Percentiles rank a stretch among this genome's conserved stretches.
Conservation (phyloP, 352 stramenopile genomes). For the Thalassiosira livingstoniorum region DNA sequence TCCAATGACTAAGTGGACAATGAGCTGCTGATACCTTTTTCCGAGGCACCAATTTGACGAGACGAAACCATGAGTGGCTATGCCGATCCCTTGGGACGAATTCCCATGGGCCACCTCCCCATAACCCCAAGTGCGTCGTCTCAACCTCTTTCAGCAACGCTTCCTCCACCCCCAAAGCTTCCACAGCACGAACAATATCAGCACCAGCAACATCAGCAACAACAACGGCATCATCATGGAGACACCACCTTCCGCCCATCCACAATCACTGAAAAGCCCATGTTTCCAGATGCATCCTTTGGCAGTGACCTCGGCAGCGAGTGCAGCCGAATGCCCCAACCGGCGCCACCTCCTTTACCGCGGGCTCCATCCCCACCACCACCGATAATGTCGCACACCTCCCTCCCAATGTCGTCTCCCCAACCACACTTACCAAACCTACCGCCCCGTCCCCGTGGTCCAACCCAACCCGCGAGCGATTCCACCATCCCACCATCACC, state of each 20-base stretch:
- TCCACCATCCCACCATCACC: slow-evolving; percentile 2
- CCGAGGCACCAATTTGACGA: not conserved
- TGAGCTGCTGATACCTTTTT: not conserved
- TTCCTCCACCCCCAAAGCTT: too few relatives aligned
- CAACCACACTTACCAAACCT: not conserved
- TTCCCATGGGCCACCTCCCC: slow-evolving; percentile 9
- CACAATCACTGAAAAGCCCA: not conserved
- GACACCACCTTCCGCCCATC: slow-evolving; percentile 13
- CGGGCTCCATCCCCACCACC: not conserved
- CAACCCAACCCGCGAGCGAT: too few relatives aligned
- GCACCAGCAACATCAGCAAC: not conserved
- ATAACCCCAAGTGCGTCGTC: too few relatives aligned
- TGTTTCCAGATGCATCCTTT: slow-evolving; percentile 26
- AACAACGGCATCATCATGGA: not conserved
- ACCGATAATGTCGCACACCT: slow-evolving; percentile 3
- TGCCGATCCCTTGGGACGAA: not conserved
- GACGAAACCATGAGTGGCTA: slow-evolving; percentile 2
- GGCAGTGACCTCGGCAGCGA: not conserved
- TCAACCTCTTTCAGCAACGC: too few relatives aligned
- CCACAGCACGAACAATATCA: too few relatives aligned
- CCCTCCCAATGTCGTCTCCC: not conserved
- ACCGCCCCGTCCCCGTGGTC: not conserved
- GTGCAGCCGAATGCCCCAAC: not conserved
- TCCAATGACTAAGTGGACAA: too few relatives aligned
- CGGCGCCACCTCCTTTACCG: not conserved